These are phyloP conservation scores for Penicillium daleae DNA, from an alignment of 495 filamentous ascomycete species.

Conservation along the genomic window DNA sequence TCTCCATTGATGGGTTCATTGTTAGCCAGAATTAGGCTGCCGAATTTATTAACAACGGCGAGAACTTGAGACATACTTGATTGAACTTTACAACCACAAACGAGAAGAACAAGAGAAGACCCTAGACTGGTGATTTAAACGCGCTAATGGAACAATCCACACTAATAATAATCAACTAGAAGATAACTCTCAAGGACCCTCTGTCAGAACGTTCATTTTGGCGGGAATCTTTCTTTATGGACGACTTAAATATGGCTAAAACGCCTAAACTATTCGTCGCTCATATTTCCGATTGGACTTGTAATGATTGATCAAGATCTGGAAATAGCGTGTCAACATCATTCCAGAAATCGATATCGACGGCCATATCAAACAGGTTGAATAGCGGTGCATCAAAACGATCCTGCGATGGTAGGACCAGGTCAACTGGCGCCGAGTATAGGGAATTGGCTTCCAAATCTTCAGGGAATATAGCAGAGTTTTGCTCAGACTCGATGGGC, in stretches of 20 bases:
- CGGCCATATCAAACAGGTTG: not conserved
- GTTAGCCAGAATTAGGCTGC: not conserved
- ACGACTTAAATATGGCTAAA: not conserved
- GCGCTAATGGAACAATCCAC: not conserved
- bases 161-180: not conserved
- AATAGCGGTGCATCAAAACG: not conserved
- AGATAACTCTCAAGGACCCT: not conserved
- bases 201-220: too few relatives aligned
- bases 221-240: too few relatives aligned
- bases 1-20: constrained; percentile 2
- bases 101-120: not conserved
- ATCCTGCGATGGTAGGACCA: not conserved
- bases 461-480: not conserved
- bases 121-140: not conserved
- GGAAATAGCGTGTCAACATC: not conserved
- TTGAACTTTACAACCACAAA: not conserved
- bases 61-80: not conserved
- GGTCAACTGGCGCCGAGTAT: not conserved
- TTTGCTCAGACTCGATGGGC: not conserved
- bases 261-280: not conserved
- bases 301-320: not conserved
- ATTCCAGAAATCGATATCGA: not conserved
- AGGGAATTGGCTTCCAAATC: not conserved
- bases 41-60: not conserved
- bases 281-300: not conserved